Evolutionary conservation across 345 rosid species (phyloP).

Genomic region (Hibiscus trionum): DNA sequence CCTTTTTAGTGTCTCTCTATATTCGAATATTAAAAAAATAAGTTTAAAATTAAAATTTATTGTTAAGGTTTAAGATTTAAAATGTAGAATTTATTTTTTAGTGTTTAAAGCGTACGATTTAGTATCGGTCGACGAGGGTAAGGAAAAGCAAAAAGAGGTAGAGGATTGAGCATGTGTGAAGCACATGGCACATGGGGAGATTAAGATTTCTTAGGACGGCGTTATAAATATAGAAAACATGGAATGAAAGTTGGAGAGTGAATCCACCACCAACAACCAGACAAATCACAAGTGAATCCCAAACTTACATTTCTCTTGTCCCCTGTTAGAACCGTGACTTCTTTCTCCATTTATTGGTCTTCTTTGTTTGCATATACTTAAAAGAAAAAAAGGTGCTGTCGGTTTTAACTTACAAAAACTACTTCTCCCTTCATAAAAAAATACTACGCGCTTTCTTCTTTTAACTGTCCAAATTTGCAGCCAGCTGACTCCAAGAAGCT

Average conservation of each 20-base stretch:
- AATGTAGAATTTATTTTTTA: no score
- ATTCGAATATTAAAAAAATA: no score
- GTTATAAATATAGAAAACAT: constrained; percentile 15
- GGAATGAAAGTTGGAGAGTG: constrained; percentile 1
- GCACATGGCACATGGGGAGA: constrained; percentile 14
- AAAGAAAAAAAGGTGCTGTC: neutral
- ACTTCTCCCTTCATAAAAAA: neutral
- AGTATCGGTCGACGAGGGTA: neutral
- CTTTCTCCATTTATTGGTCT: neutral
- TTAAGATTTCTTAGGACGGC: constrained; percentile 14
- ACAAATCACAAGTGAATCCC: neutral
- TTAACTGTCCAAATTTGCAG: constrained; percentile 15
- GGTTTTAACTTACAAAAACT: neutral
- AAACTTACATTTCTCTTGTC: neutral
- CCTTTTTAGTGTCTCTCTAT: no score
- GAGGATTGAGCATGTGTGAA: constrained; percentile 20
- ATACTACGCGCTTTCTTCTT: constrained; percentile 30
- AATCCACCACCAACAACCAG: neutral
- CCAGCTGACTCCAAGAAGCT: neutral
- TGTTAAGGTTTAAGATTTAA: no score
- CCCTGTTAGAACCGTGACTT: neutral
- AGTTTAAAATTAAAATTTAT: no score
- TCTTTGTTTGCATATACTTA: no score
- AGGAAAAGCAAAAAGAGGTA: neutral
- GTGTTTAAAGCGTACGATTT: no score